These are phyloP conservation scores for Crithidia thermophila DNA, from an alignment of 208 protist species.

Conservation along the genomic window DNA sequence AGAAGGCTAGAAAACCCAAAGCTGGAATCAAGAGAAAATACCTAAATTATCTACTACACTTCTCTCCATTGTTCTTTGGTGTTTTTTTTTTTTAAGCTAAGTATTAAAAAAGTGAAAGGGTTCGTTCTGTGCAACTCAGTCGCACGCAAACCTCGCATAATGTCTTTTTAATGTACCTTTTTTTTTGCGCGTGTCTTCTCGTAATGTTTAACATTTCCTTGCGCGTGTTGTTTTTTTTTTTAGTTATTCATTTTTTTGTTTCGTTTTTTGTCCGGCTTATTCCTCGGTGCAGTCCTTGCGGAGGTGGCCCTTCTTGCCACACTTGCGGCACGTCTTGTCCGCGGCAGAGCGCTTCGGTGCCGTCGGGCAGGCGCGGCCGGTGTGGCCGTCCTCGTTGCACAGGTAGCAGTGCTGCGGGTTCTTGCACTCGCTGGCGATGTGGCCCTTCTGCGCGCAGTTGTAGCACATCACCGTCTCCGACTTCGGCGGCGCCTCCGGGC, in stretches of 20 bases:
- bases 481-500: constrained; percentile 75
- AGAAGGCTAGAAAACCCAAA: constrained; percentile 21
- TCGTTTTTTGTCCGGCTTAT: background rate
- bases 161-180: too few relatives aligned
- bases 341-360: constrained; percentile 34
- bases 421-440: constrained; percentile 81
- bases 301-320: constrained; percentile 82
- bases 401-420: constrained; percentile 76
- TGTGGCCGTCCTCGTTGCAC: constrained; percentile 87
- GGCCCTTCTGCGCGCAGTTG: constrained; percentile 77
- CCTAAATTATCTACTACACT: constrained; percentile 2
- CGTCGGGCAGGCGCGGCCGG: constrained; percentile 72
- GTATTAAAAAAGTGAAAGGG: too few relatives aligned
- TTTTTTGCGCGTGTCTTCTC: too few relatives aligned
- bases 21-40: constrained; percentile 8
- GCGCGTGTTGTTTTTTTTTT: constrained; percentile 4
- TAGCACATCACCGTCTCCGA: constrained; percentile 81
- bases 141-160: too few relatives aligned
- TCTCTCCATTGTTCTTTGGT: constrained; percentile 7
- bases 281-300: constrained; percentile 71
- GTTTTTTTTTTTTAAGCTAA: too few relatives aligned
- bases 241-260: background rate
- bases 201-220: too few relatives aligned
- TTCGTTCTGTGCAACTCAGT: too few relatives aligned
- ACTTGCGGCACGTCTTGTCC: constrained; percentile 69